These are phyloP conservation scores for Acer negundo DNA, from an alignment of 345 rosid species.

Conservation along the genomic window DNA sequence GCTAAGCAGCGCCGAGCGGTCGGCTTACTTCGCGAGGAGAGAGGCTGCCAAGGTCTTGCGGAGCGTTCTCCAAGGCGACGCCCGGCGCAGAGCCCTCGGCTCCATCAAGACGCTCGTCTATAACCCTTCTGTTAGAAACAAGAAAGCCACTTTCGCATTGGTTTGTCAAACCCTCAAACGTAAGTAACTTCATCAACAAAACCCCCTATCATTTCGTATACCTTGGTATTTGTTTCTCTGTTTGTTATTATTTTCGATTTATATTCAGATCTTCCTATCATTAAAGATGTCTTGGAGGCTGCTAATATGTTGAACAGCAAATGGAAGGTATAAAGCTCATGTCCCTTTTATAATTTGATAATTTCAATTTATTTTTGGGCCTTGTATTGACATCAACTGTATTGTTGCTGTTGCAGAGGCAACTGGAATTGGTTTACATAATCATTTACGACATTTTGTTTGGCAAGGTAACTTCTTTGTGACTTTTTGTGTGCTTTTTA, in stretches of 20 bases:
- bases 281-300: conserved; percentile 70
- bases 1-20: conserved; percentile 51
- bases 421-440: conserved; percentile 69
- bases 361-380: background rate
- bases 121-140: conserved; percentile 74
- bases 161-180: conserved; percentile 95
- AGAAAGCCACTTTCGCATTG: conserved; percentile 84
- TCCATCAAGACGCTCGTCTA: conserved; percentile 87
- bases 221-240: background rate
- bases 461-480: conserved; percentile 54
- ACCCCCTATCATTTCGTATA: background rate
- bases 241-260: background rate
- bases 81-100: conserved; percentile 69
- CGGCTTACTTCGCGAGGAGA: conserved; percentile 77
- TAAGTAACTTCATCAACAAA: conserved; percentile 21
- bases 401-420: conserved; percentile 52
- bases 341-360: background rate
- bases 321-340: conserved; percentile 62
- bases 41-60: conserved; percentile 81
- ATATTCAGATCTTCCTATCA: conserved; percentile 62
- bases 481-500: background rate
- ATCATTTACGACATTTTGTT: conserved; percentile 74
- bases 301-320: conserved; percentile 58
- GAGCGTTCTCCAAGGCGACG: conserved; percentile 76
- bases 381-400: background rate